Conservation (phyloP, 2,329 filamentous ascomycete genomes). For the Fusarium sp. region DNA sequence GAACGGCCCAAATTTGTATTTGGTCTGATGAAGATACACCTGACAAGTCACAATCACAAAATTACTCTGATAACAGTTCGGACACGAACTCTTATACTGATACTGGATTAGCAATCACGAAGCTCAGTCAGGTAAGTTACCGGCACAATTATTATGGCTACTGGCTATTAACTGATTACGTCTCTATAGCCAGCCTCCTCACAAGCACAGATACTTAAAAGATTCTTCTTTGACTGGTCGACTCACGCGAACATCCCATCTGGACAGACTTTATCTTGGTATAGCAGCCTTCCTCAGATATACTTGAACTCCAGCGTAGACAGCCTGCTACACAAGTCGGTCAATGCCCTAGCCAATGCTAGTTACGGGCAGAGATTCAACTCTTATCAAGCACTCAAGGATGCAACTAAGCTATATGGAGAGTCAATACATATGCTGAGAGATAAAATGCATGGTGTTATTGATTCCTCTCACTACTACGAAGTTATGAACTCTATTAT, state of each 20-base stretch:
- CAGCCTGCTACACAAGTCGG: background rate
- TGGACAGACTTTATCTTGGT: background rate
- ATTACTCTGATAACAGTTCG: background rate
- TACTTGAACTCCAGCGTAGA: background rate
- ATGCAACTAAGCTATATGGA: background rate
- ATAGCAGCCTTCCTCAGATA: background rate
- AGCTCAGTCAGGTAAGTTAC: too few species aligned
- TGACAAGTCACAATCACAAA: background rate
- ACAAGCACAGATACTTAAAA: background rate
- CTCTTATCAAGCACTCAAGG: background rate
- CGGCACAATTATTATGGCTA: background rate
- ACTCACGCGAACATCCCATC: background rate
- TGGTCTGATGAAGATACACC: background rate
- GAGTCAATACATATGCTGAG: background rate
- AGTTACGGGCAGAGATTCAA: background rate
- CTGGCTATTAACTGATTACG: background rate
- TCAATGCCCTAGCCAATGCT: background rate
- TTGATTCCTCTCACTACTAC: background rate
- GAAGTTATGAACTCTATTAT: background rate
- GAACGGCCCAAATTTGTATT: background rate
- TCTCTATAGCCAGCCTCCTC: background rate
- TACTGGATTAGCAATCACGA: background rate
- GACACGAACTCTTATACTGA: background rate
- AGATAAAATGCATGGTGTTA: background rate
- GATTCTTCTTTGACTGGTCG: background rate